phyloP scores from a whole-genome alignment of 306 rosid species.

The Carpinus fangiana region DNA sequence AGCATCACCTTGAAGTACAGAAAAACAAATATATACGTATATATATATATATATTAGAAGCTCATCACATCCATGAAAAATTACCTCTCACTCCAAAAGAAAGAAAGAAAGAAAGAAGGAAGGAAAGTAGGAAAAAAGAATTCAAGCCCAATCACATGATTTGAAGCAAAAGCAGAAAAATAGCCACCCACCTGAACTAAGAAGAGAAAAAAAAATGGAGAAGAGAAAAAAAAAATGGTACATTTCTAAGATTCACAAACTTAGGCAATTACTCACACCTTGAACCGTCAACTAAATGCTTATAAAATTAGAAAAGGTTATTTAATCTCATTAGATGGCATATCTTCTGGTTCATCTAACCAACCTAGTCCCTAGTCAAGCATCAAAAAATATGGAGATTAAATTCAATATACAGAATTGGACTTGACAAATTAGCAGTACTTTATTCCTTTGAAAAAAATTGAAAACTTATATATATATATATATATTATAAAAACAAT shows the following conservation, averaged over 20 bases:
- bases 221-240: neutral
- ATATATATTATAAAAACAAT: neutral
- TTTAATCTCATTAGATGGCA: neutral
- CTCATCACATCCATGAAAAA: conserved; percentile 9
- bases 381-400: neutral
- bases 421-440: neutral
- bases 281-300: neutral
- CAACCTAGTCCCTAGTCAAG: neutral
- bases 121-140: neutral
- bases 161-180: neutral
- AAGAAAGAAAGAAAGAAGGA: neutral
- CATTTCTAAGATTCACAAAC: neutral
- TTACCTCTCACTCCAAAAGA: conserved; percentile 2
- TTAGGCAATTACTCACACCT: neutral
- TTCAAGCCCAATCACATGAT: neutral
- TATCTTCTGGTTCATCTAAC: neutral
- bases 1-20: conserved; percentile 9
- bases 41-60: neutral
- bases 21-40: neutral
- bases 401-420: neutral
- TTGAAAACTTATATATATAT: neutral
- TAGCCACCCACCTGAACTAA: neutral
- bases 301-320: neutral
- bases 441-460: neutral
- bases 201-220: neutral